Base-by-base conservation (phyloP, 1,284 basidiomycete genomes). In the Rhodotorula sp. region DNA sequence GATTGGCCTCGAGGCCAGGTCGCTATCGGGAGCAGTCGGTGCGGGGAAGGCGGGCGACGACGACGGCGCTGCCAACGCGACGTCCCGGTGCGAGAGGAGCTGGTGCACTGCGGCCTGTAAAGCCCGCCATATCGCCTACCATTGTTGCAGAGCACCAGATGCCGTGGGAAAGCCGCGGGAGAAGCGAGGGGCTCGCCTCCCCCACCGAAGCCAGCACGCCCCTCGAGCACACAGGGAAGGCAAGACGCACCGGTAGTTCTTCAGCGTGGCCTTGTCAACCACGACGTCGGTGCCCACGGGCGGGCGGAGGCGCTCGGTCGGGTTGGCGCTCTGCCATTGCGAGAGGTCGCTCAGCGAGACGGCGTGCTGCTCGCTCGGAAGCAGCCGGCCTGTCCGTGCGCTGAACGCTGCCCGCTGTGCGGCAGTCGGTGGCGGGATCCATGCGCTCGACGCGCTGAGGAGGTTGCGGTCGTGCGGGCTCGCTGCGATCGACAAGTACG, bases 241-340 rank as follows among this genome's bases (percentile, higher is more conserved):
- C 36, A 27, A 32, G 53, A 46, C 61, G 53, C 37, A 68, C 62
- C 70, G 32, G 56, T 71, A 66, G 37, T 64, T 48, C 19, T 61
- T 37, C 4, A 67, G 46, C 1, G 62, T 61, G 27, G 54, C 54
- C 59, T 71, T 69, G 66, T 69, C 69, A 15, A 44, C 19, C 15
- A 13, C 37, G 7, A 36, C 22, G 48, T 66, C 66, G 46, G n/a
- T 53, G 4, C 57, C 53, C 0, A 59, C 51, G 7, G 67, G 63
- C 36, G 72, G 66, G 10, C 70, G 63, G 53, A 71, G 60, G 22
- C 51, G 63, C 19, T 70, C 72, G 21, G 29, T 32, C 19, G 72
- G 72, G 46, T 74, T 63, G 9, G 34, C 41, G 1, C 29, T 37
- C 27, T 53, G 22, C 70, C 70, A 74, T 8, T 51, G 34, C 27